Percentiles rank a stretch among this genome's conserved stretches.
phyloP scores from a whole-genome alignment of 345 rosid genomes.

The Corchorus capsularis region DNA sequence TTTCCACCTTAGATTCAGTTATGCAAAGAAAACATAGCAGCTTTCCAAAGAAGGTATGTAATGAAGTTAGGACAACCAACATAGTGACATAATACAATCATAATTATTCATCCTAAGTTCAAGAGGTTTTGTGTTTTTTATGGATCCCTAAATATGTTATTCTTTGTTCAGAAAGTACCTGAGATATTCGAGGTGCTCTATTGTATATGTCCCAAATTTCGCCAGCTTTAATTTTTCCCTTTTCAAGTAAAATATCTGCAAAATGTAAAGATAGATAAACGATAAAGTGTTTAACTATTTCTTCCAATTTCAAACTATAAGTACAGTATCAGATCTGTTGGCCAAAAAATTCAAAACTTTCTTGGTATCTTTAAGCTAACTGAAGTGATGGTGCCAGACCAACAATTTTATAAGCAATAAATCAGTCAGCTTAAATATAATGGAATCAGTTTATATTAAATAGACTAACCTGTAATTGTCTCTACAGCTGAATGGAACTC shows the following conservation, averaged over 20 bases:
- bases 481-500: slow-evolving; percentile 88
- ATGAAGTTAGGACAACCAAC: not conserved
- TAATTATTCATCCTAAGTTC: not conserved
- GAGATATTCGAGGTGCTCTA: slow-evolving; percentile 69
- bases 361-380: slow-evolving; percentile 4
- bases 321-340: not conserved
- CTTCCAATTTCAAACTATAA: not conserved
- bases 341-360: not conserved
- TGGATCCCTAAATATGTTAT: not conserved
- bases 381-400: not conserved
- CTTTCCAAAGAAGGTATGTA: not conserved
- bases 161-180: slow-evolving; percentile 44
- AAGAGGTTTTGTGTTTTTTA: too few relatives aligned
- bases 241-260: slow-evolving; percentile 81
- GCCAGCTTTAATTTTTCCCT: slow-evolving; percentile 72
- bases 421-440: slow-evolving; percentile 1
- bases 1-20: not conserved
- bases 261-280: slow-evolving; percentile 8
- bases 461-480: slow-evolving; percentile 72
- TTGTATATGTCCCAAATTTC: slow-evolving; percentile 86
- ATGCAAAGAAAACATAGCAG: not conserved
- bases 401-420: not conserved
- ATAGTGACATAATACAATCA: not conserved
- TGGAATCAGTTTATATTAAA: slow-evolving; percentile 3
- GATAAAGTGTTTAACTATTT: not conserved